phyloP scores from a whole-genome alignment of 2,329 filamentous ascomycete species.

The Colletotrichum sp. region DNA sequence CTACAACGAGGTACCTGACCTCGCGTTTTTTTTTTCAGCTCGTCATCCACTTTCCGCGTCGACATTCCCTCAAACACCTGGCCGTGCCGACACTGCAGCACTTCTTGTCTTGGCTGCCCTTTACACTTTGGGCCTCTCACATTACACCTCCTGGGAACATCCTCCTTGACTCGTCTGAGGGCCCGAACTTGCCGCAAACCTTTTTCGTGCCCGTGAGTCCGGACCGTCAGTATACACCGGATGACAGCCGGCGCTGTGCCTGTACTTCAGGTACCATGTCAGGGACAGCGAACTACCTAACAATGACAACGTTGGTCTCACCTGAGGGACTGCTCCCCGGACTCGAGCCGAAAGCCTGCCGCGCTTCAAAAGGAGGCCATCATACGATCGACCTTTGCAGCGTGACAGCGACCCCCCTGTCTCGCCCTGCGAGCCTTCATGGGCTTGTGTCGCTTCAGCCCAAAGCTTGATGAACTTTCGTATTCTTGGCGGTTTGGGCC shows the following conservation, averaged over 20 bases:
- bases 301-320: neutral
- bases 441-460: neutral
- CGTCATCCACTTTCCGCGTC: neutral
- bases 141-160: constrained; percentile 1
- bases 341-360: neutral
- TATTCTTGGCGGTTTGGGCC: constrained; percentile 6
- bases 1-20: neutral
- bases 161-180: neutral
- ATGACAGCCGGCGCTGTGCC: constrained; percentile 10
- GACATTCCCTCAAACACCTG: neutral
- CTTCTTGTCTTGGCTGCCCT: neutral
- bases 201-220: neutral
- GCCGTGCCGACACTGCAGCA: neutral
- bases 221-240: constrained; percentile 2
- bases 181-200: neutral
- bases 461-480: constrained; percentile 11
- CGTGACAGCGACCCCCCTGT: neutral
- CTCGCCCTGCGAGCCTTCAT: neutral
- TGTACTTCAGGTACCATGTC: neutral
- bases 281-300: neutral
- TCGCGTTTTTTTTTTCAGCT: neutral
- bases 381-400: neutral
- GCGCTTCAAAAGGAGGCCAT: constrained; percentile 4
- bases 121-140: neutral
- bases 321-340: neutral